phyloP scores from a whole-genome alignment of 106 monocot genomes.

The Platanthera zijinensis region DNA sequence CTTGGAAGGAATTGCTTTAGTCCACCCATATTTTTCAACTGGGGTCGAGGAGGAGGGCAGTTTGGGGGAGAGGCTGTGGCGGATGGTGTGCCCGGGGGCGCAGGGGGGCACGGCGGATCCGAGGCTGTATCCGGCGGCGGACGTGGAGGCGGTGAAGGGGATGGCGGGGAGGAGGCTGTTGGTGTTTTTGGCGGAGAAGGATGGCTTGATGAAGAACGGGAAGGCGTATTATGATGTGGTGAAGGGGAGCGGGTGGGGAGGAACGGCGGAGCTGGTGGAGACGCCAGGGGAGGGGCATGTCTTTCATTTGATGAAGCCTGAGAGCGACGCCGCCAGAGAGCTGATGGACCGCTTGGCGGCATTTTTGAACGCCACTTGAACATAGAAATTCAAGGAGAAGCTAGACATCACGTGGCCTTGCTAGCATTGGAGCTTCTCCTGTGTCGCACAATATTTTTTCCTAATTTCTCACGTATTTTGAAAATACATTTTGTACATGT shows the following conservation, averaged over 20 bases:
- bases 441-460: too few relatives aligned
- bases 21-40: conserved; percentile 49
- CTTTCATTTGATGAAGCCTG: conserved; percentile 25
- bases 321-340: conserved; percentile 9
- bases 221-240: conserved; percentile 11
- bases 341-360: conserved; percentile 11
- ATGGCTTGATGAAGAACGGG: conserved; percentile 19
- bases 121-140: conserved; percentile 19
- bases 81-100: conserved; percentile 14
- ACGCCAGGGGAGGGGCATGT: conserved; percentile 25
- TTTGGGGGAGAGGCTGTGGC: conserved; percentile 13
- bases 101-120: conserved; percentile 24
- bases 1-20: conserved; percentile 36
- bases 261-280: conserved; percentile 18
- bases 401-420: too few relatives aligned
- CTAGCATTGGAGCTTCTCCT: too few relatives aligned
- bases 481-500: too few relatives aligned
- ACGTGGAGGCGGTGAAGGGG: conserved; percentile 16
- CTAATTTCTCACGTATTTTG: too few relatives aligned
- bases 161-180: conserved; percentile 6
- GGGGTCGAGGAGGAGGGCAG: conserved; percentile 8
- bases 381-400: too few relatives aligned
- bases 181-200: conserved; percentile 22
- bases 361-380: neutral
- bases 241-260: conserved; percentile 21